Base-by-base conservation (phyloP, 495 filamentous ascomycete genomes). In the Zalerion maritima region DNA sequence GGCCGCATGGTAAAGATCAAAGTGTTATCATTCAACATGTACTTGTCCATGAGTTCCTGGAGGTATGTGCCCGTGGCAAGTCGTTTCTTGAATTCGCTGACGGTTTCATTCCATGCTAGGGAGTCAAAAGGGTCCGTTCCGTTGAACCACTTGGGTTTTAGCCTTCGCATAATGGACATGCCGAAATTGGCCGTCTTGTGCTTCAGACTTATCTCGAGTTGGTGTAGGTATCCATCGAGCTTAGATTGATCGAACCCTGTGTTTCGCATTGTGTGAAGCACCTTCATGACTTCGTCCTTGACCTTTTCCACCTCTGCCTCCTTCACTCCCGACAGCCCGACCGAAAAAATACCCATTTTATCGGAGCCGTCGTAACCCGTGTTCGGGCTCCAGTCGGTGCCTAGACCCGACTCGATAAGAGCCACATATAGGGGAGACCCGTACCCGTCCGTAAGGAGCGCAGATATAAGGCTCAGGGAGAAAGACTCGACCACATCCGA, bases 161-260 rank as follows among this genome's bases (percentile, higher is more conserved):
- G 62, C 25, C 84, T 67, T 40, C 93, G 79, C 61, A 94, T 78
- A 2, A 97, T 56, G 24, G 73, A 73, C 67, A 96, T 80, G 14
- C 89, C 89, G 44, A 97, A 96, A 39, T 79, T 79, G 19, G 89
- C 79, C 1, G 82, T 93, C 55, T 94, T 94, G 54, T 96, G 87
- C 45, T 93, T 91, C 14, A 96, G 57, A 6, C 71, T 63, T 19
- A 97, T 63, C 43, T 97, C 89, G 6, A 96, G 62, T 51, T 93
- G 85, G 50, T 97, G 89, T 21, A 96, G 66, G 42, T 89, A 77
- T 11, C 89, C 89, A 34, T 91, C 82, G 21, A 96, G 76, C 51
- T 96, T 97, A 37, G 73, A 70, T 37, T 73, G 64, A 21, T 85
- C 83, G 45, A 97, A 94, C 2, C 89, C 84, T 22, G 73, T 76